phyloP scores from a whole-genome alignment of 176 grass and related monocot genomes.

The Musa schizocarpa region DNA sequence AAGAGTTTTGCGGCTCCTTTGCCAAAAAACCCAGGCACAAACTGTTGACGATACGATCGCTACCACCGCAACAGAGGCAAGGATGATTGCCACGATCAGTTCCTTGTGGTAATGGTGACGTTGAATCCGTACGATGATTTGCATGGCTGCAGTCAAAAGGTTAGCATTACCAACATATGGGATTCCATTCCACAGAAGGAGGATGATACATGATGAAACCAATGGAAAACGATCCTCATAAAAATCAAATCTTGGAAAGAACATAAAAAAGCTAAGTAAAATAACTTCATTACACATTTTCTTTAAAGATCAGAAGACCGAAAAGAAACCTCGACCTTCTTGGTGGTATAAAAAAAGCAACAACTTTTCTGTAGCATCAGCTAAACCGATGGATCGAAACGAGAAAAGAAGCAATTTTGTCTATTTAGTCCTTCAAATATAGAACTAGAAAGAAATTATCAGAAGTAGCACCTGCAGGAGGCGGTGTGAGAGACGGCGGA shows the following conservation, averaged over 20 bases:
- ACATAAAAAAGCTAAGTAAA: background rate
- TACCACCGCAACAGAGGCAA: slow-evolving; percentile 49
- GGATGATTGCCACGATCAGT: slow-evolving; percentile 47
- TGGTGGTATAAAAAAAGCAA: background rate
- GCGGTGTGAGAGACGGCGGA: background rate
- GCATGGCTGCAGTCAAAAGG: slow-evolving; percentile 32
- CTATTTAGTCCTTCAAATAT: background rate
- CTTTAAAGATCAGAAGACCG: background rate
- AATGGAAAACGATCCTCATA: background rate
- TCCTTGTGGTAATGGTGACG: slow-evolving; percentile 60
- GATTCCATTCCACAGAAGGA: background rate
- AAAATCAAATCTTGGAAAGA: slow-evolving; percentile 5
- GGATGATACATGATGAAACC: slow-evolving; percentile 9
- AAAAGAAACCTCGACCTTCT: background rate
- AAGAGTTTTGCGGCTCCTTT: slow-evolving; percentile 34
- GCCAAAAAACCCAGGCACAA: slow-evolving; percentile 70
- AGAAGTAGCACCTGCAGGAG: slow-evolving; percentile 28
- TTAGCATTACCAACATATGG: background rate
- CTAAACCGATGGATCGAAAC: background rate
- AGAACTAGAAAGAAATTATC: background rate
- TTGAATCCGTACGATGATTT: slow-evolving; percentile 34
- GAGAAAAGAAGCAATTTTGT: background rate
- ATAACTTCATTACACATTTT: background rate
- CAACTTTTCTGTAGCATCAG: background rate
- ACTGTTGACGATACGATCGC: slow-evolving; percentile 51